phyloP scores from a whole-genome alignment of 2,329 filamentous ascomycete species.

The Pestalotiopsis sp. region DNA sequence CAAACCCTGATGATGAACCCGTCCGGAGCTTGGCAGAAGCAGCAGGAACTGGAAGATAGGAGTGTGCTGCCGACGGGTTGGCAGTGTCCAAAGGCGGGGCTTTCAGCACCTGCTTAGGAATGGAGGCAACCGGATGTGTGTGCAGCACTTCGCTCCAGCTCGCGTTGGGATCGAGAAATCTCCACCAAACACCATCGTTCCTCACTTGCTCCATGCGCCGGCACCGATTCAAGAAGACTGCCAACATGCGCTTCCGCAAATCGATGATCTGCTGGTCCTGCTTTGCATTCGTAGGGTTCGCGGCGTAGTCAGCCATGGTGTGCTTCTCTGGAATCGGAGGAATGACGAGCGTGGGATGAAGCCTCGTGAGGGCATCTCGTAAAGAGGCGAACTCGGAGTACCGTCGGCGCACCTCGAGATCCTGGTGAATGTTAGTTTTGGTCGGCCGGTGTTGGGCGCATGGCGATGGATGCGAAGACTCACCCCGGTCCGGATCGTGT shows the following conservation, averaged over 20 bases:
- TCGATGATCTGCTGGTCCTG: conserved; percentile 98
- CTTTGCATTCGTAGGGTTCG: conserved; percentile 96
- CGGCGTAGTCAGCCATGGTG: conserved; percentile 97
- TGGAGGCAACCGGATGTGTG: conserved; percentile 85
- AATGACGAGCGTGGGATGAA: conserved; percentile 94
- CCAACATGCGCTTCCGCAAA: conserved; percentile 92
- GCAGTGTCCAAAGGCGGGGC: conserved; percentile 93
- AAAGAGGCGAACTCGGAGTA: conserved; percentile 97
- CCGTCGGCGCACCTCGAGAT: conserved; percentile 89
- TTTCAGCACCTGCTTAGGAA: conserved; percentile 92
- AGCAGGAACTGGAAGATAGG: conserved; percentile 84
- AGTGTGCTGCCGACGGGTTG: conserved; percentile 87
- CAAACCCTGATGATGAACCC: conserved; percentile 36
- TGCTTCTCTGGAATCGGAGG: conserved; percentile 99
- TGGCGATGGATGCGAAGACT: conserved; percentile 27
- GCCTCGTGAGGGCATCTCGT: conserved; percentile 81
- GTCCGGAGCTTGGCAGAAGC: conserved; percentile 83
- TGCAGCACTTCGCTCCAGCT: conserved; percentile 98
- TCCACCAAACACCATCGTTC: conserved; percentile 95
- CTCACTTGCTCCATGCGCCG: conserved; percentile 89
- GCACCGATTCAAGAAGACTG: conserved; percentile 93
- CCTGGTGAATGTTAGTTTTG: conserved; percentile 55
- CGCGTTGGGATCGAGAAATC: conserved; percentile 95
- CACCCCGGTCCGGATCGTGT: conserved; percentile 95
- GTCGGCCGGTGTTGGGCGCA: conserved; percentile 1